Base-by-base conservation (phyloP, 2,329 filamentous ascomycete genomes). In the Pseudogymnoascus sp. region DNA sequence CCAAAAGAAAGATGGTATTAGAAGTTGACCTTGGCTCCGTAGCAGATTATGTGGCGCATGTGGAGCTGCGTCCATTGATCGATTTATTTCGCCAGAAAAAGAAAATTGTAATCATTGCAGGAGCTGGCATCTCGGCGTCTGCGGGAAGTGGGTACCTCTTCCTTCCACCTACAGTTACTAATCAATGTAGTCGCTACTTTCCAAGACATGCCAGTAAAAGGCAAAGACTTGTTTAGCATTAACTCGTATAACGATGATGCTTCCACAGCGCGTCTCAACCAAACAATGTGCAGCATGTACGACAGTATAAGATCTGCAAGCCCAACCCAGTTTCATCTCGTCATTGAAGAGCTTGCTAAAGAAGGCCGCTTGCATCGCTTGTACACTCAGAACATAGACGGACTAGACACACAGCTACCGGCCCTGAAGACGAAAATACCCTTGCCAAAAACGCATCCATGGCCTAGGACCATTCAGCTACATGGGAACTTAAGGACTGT, bases 371-470 rank as follows among this genome's bases (percentile, higher is more conserved):
- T 97, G 23, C 77, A 95, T 68, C 88, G 92, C 41, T 80, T 97
- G 7, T 97, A 96, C 73, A 92, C 90, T 2, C 92, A 97, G 70
- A 96, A 97, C 66, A 92, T 97, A 48, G 92, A 97, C 75, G 89
- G 90, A 62, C 86, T 97, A 64, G 92, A 97, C 67, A 92, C 89
- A 0, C 82, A 83, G 7, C 81, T 96, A 74, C 77, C 82, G 57
- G 90, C 90, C 4, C 76, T 97, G 8, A 79, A 81, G 23, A 96
- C 92, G 0, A 79, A 82, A 60, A 84, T 95, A 1, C 92, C 92
- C 1, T 77, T 97, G 8, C 85, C 84, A 60, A 65, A 26, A 26
- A 94, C 92, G 70, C 90, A 83, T 0, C 90, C 90, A 19, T 97
- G 91, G 92, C 92, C 92, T 2, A 83, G 83, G 63, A 94, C 92